Percentiles rank a stretch among this genome's conserved stretches.
Evolutionary conservation across 2,329 filamentous ascomycete genomes (phyloP).

Genomic region (Fusarium mexicanum): DNA sequence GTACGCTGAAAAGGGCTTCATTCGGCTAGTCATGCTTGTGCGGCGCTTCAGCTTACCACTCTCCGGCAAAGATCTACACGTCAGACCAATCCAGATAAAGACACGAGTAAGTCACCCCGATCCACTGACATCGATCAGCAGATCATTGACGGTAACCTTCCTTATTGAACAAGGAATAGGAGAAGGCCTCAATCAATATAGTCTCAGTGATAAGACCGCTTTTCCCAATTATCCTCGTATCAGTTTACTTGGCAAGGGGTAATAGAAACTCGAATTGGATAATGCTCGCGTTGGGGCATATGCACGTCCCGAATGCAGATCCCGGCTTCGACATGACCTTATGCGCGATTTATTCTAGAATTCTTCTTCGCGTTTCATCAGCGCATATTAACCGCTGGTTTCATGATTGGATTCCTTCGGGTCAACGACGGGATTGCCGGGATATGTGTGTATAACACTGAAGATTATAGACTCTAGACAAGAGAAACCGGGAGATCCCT

Average conservation of each 20-base stretch:
- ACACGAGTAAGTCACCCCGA: constrained; percentile 7
- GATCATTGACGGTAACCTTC: not conserved
- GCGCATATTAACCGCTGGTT: not conserved
- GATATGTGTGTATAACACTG: not conserved
- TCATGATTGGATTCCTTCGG: not conserved
- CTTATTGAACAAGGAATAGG: not conserved
- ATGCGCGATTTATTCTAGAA: constrained; percentile 35
- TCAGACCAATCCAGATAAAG: not conserved
- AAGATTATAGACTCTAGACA: not conserved
- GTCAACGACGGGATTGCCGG: not conserved
- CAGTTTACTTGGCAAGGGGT: constrained; percentile 1
- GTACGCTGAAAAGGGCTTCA: too few relatives aligned
- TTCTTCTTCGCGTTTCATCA: not conserved
- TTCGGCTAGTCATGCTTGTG: not conserved
- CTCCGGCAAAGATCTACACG: constrained; percentile 15
- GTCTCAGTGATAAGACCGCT: not conserved
- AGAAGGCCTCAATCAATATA: not conserved
- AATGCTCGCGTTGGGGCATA: not conserved
- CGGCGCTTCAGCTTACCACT: not conserved
- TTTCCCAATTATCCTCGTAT: not conserved
- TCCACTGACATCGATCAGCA: constrained; percentile 1
- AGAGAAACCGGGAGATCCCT: too few relatives aligned
- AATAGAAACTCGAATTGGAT: not conserved
- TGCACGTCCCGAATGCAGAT: constrained; percentile 16
- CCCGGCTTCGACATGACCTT: not conserved